Evolutionary conservation across 306 rosid genomes (phyloP).

Genomic region (Coriaria nepalensis): DNA sequence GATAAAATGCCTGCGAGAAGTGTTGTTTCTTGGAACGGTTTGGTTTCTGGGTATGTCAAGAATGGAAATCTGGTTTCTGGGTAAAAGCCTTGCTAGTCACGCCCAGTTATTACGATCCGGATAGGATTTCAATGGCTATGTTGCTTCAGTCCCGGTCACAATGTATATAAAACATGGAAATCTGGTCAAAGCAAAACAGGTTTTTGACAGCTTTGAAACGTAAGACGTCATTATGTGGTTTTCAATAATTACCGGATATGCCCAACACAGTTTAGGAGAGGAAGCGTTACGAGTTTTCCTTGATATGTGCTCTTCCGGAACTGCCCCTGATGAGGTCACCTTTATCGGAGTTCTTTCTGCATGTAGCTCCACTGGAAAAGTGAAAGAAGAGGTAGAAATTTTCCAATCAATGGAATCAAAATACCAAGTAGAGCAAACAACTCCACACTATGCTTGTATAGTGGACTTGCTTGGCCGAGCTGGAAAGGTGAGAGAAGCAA

Average conservation of each 20-base stretch:
- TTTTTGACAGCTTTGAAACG: conserved; percentile 21
- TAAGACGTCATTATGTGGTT: conserved; percentile 36
- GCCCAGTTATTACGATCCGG: conserved; percentile 20
- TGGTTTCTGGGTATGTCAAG: conserved; percentile 14
- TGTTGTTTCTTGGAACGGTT: conserved; percentile 13
- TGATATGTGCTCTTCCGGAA: conserved; percentile 19
- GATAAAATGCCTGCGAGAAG: conserved; percentile 13
- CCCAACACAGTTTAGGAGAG: conserved; percentile 31
- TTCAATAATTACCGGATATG: conserved; percentile 28
- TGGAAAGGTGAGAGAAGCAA: conserved; percentile 23
- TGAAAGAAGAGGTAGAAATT: conserved; percentile 21
- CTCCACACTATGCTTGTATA: conserved; percentile 33
- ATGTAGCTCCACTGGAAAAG: conserved; percentile 29
- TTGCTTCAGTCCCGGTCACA: conserved; percentile 20
- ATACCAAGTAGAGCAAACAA: conserved; percentile 17
- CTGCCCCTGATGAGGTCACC: conserved; percentile 22
- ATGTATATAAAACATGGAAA: conserved; percentile 33
- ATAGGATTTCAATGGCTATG: conserved; percentile 18
- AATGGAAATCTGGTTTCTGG: conserved; percentile 18
- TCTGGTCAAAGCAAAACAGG: conserved; percentile 18
- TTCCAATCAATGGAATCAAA: conserved; percentile 17
- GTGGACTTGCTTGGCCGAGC: conserved; percentile 40
- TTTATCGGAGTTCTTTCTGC: conserved; percentile 29
- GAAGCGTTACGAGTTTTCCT: conserved; percentile 21
- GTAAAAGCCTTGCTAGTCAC: conserved; percentile 21